A percentile compares a stretch with the other conserved stretches of the same genome.
phyloP scores from a whole-genome alignment of 75 land plant species.

The Cunninghamia lanceolata region DNA sequence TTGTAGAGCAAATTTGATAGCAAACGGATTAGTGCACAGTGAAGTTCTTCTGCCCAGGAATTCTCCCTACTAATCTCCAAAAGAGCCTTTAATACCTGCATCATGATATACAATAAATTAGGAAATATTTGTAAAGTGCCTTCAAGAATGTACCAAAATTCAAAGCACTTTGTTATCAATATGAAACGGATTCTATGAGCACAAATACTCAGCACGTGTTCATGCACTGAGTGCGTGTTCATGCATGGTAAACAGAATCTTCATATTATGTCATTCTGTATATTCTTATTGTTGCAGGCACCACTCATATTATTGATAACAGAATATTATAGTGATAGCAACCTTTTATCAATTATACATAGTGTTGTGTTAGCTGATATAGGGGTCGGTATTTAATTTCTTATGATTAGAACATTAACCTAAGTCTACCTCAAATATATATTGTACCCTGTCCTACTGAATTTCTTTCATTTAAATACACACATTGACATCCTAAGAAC shows the following conservation, averaged over 20 bases:
- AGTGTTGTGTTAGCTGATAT: background rate
- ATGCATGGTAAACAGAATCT: background rate
- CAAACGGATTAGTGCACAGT: slow-evolving; percentile 83
- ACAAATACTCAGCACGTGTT: background rate
- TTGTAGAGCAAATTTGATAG: slow-evolving; percentile 78
- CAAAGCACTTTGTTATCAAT: background rate
- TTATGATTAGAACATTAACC: background rate
- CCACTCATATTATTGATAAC: background rate
- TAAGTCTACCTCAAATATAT: background rate
- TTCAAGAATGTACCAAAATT: background rate
- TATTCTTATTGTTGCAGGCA: background rate
- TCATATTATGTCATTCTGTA: background rate
- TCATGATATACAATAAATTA: background rate
- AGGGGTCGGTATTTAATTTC: background rate
- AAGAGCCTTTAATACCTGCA: slow-evolving; percentile 76
- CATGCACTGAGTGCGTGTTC: background rate
- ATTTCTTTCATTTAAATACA: background rate
- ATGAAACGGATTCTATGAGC: background rate
- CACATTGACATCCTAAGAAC: background rate
- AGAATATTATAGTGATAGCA: background rate
- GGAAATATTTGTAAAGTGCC: background rate
- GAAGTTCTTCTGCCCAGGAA: slow-evolving; percentile 97
- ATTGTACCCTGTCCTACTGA: background rate
- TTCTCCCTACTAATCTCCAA: slow-evolving; percentile 75
- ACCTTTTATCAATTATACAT: background rate